Evolutionary conservation across 2,329 filamentous ascomycete species (phyloP), one percentile per base, ranked within the genome.

Genomic region (Claviceps digitariae): DNA sequence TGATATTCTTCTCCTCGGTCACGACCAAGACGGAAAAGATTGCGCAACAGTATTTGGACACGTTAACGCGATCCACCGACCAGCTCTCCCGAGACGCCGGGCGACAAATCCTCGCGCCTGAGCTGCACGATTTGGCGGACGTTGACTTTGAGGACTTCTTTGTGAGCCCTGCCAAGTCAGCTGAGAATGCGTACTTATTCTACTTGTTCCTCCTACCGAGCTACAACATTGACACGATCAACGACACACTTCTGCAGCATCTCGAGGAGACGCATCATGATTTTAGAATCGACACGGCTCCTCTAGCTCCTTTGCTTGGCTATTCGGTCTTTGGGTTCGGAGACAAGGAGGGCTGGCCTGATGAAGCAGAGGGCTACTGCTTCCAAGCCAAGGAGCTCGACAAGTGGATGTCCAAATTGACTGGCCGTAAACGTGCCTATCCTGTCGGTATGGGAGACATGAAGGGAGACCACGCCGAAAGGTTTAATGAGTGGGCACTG

Each of bases 341-440:
- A 20, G 91, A 97, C 66, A 82, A 79, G 57, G 87, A 95, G 65
- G 89, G 87, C 54, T 98, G 93, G 91, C 88, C 90, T 1, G 88
- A 85, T 0, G 90, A 95, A 68, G 81, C 84, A 55, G 87, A 93
- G 60, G 91, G 91, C 0, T 98, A 90, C 69, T 96, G 91, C 66
- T 90, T 88, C 57, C 91, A 97, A 66, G 91, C 91, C 1, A 87
- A 84, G 63, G 84, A 95, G 60, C 75, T 94, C 3, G 91, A 98
- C 66, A 90, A 83, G 65, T 97, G 93, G 91, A 87, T 98, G 86
- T 90, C 91, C n/a, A 94, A 90, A 65, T 71, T 98, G 62, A 95
- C 90, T 0, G 84, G 81, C 1, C 80, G 85, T 57, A 95, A 91
- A 70, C 78, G 90, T 64, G 90, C 89, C 1, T 97, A 86, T 62